Evolutionary conservation across 352 stramenopile genomes (phyloP).

Genomic region (Phytophthora kernoviae): DNA sequence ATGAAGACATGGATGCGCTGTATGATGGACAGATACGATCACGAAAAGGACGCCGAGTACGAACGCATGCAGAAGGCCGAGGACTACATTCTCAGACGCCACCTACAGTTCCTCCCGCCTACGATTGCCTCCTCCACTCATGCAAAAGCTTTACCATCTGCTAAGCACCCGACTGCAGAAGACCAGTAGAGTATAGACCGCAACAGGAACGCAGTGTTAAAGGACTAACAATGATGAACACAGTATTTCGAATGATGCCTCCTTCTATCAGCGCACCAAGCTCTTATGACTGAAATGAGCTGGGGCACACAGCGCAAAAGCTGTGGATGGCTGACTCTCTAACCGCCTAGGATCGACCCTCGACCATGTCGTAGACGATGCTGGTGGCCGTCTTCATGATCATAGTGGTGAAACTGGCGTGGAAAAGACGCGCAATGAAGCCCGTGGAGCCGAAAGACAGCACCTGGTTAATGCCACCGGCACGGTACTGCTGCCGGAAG

Average conservation of each 20-base stretch:
- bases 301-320: slow-evolving; percentile 11
- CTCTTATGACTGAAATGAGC: slow-evolving; percentile 11
- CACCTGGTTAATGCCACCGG: slow-evolving; percentile 80
- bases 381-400: slow-evolving; percentile 90
- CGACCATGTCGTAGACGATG: slow-evolving; percentile 84
- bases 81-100: slow-evolving; percentile 61
- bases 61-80: slow-evolving; percentile 80
- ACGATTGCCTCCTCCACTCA: slow-evolving; percentile 12
- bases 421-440: slow-evolving; percentile 71
- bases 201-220: no score
- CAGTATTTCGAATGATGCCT: slow-evolving; percentile 10
- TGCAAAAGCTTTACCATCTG: slow-evolving; percentile 5
- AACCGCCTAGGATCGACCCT: slow-evolving; percentile 33
- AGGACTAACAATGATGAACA: neutral
- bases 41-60: slow-evolving; percentile 79
- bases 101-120: slow-evolving; percentile 52
- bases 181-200: slow-evolving; percentile 18
- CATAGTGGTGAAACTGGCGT: slow-evolving; percentile 91
- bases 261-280: slow-evolving; percentile 27
- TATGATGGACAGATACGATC: slow-evolving; percentile 68
- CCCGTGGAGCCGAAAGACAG: slow-evolving; percentile 83
- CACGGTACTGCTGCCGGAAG: slow-evolving; percentile 77
- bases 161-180: slow-evolving; percentile 8
- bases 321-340: slow-evolving; percentile 15
- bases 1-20: slow-evolving; percentile 4